Evolutionary conservation across 1,284 basidiomycete species (phyloP), one percentile per base, ranked within the genome.

Genomic region (Trichosporon sp.): DNA sequence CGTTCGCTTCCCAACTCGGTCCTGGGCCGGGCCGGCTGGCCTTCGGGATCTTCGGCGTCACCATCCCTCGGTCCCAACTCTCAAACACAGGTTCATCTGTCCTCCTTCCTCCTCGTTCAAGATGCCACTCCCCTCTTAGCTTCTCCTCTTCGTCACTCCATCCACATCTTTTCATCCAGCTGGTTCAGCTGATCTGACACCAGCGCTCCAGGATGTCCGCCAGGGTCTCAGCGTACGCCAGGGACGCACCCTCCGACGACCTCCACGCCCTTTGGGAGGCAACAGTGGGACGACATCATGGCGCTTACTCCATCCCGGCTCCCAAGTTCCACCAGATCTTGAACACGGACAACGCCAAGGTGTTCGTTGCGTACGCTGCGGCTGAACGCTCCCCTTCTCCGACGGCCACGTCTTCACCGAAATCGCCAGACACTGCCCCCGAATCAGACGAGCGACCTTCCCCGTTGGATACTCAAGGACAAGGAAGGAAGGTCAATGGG

Each of bases 261-360:
- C 71, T 72, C 25, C 68, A 67, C 66, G 27, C 32, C 7, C 60
- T 72, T 47, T 72, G 71, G 71, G 27, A 67, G 25, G 38, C 31
- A 23, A 44, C 32, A 7, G 1, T 70, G n/a, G 68, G 56, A 0
- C 8, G 29, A 6, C 44, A 58, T 15, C 44, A 75, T 58, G 29
- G 34, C 1, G 58, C 69, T 3, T 74, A 74, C 68, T 29, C 68
- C 2, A 65, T 75, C 8, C 68, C 73, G 8, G 5, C 29, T 1
- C 18, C 56, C 42, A 72, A 74, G 47, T 67, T 75, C 44, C 27
- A 63, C 23, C 29, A 62, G 35, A 64, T 75, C 2, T 32, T 75
- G 35, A 63, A 65, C 21, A 58, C 68, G 21, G 65, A 67, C 13
- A 21, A 21, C 5, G 69, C 73, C 2, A 31, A 21, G 0, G 66